Conservation (phyloP, 345 rosid species). For the Citrus cavaleriei region DNA sequence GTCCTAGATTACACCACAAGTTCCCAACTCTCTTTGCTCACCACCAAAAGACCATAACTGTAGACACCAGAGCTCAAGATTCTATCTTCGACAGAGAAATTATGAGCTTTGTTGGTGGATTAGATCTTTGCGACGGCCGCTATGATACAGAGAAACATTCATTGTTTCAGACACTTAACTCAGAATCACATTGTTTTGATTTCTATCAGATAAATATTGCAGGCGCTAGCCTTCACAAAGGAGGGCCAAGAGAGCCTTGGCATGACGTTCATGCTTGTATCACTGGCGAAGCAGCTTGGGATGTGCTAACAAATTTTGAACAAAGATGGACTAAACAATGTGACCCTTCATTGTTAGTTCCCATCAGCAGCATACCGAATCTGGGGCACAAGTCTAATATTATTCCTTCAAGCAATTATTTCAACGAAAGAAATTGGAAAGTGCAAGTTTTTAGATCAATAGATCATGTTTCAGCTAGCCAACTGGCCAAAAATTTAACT, state of each 20-base stretch:
- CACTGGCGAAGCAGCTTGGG: conserved; percentile 73
- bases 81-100: conserved; percentile 50
- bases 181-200: conserved; percentile 37
- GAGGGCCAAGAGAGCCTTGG: conserved; percentile 97
- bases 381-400: conserved; percentile 23
- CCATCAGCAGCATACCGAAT: conserved; percentile 35
- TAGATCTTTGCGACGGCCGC: conserved; percentile 80
- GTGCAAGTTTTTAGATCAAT: conserved; percentile 82
- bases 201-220: conserved; percentile 71
- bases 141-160: conserved; percentile 86
- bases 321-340: conserved; percentile 84
- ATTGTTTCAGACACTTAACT: conserved; percentile 57
- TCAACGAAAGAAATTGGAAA: conserved; percentile 52
- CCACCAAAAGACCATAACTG: conserved; percentile 78
- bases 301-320: conserved; percentile 67
- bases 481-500: conserved; percentile 38
- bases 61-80: conserved; percentile 37
- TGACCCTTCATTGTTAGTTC: conserved; percentile 49
- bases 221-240: conserved; percentile 65
- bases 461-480: conserved; percentile 55
- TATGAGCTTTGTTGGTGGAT: conserved; percentile 78
- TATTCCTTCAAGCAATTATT: conserved; percentile 25
- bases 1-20: conserved; percentile 65
- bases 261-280: conserved; percentile 76
- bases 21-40: conserved; percentile 81